These are phyloP conservation scores for Phytophthora boehmeriae DNA, from an alignment of 352 stramenopile genomes.

Conservation along the genomic window DNA sequence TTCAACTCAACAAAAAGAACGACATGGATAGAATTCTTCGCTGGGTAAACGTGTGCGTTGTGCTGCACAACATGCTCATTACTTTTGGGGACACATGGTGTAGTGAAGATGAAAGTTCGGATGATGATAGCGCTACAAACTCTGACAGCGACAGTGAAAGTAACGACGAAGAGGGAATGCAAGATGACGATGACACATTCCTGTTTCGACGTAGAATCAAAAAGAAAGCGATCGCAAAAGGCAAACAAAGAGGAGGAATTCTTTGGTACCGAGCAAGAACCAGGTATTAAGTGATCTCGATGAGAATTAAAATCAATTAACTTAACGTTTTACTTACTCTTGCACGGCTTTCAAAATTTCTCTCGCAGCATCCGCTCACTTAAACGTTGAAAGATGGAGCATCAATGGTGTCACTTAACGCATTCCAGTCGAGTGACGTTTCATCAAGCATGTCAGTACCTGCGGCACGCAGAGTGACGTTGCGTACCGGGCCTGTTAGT, in stretches of 20 bases:
- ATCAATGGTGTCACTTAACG: too few relatives aligned
- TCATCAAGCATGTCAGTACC: too few relatives aligned
- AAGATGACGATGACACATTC: background rate
- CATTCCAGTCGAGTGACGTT: too few relatives aligned
- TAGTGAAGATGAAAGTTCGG: background rate
- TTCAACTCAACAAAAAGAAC: background rate
- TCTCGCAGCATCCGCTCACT: background rate
- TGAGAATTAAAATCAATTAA: background rate
- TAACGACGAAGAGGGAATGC: background rate
- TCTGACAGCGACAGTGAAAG: background rate
- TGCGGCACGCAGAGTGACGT: too few relatives aligned
- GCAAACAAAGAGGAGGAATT: background rate
- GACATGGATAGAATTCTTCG: background rate
- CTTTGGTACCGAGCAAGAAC: background rate
- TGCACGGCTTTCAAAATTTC: background rate
- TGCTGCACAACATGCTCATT: background rate
- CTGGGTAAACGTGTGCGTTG: background rate
- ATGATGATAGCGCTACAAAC: background rate
- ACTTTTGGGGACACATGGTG: background rate
- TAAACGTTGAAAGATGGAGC: background rate
- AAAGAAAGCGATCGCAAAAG: background rate
- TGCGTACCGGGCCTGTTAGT: too few relatives aligned
- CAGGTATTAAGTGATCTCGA: background rate
- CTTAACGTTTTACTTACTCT: too few relatives aligned
- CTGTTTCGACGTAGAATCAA: background rate